Evolutionary conservation across 176 grass and related monocot species (phyloP), one percentile per base, ranked within the genome.

Genomic region (Juncus inflexus): DNA sequence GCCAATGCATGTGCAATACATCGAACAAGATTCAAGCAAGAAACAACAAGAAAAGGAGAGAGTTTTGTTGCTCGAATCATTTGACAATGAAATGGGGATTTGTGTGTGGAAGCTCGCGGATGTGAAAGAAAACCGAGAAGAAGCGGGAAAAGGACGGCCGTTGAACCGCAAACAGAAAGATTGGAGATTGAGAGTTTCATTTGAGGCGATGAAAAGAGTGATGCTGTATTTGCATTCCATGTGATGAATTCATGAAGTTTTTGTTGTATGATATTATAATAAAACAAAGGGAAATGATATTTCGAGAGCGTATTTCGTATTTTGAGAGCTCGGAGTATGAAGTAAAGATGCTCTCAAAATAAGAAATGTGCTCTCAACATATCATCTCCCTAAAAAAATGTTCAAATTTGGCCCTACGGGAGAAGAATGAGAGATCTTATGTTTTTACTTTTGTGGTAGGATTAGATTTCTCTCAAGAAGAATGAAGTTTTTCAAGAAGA

Each of bases 101-200:
- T 97, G 92, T 7, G 6, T 79, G 1, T 91, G 92, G 92, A 97
- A 86, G 85, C 79, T 97, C 0, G 92, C 92, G 8, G 77, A 97
- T 71, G 87, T 97, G 42, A 97, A 79, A 41, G 85, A 91, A 51
- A 97, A 97, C 74, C 76, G 80, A 68, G 77, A 10, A 15, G 73
- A 78, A 62, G 42, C 79, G 65, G 87, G 87, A 37, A 97, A 89
- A 71, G 92, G 92, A 83, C 83, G 92, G 50, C 84, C 74, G 35
- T 55, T 97, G 77, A 97, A 63, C 63, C 86, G 83, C 75, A 97
- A 83, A 45, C 87, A 91, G 65, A 97, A 13, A 76, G 85, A 97
- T 54, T 89, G 79, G 87, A 91, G 92, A 71, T 72, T 97, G 61
- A 74, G 76, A 43, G 79, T 82, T 59, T 73, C 77, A n/a, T 91